Evolutionary conservation across 257 asterid genomes (phyloP).

Genomic region (Capsicum chinense): DNA sequence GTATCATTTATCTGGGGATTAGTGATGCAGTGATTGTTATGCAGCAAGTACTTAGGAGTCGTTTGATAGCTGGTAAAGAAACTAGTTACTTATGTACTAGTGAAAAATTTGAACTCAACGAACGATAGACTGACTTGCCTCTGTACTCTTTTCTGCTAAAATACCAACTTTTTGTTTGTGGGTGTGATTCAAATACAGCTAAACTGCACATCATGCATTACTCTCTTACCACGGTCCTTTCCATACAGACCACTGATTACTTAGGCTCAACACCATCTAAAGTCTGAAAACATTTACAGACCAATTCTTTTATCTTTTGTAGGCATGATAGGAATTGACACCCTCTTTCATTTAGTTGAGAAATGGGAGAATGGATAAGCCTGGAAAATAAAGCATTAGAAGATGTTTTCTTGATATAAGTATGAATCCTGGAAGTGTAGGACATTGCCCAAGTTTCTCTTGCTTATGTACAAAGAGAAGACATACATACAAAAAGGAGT

Average conservation of each 20-base stretch:
- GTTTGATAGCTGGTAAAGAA: too few species aligned
- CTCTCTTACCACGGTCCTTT: background rate
- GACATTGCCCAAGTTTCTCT: slow-evolving; percentile 8
- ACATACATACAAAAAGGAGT: slow-evolving; percentile 22
- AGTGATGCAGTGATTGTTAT: background rate
- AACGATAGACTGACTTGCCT: too few species aligned
- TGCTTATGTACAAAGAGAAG: slow-evolving; percentile 39
- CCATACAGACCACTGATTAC: background rate
- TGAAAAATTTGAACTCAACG: too few species aligned
- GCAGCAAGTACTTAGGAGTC: background rate
- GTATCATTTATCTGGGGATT: background rate
- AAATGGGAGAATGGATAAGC: background rate
- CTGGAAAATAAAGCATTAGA: background rate
- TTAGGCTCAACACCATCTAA: background rate
- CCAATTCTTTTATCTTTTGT: background rate
- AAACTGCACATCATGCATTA: background rate
- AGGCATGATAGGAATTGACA: background rate
- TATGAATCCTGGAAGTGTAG: background rate
- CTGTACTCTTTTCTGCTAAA: too few species aligned
- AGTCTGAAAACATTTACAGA: background rate
- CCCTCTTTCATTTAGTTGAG: background rate
- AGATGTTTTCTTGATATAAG: background rate
- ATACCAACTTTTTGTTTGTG: too few species aligned
- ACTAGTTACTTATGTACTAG: too few species aligned
- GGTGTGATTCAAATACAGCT: too few species aligned